Base-by-base conservation (phyloP, 2,329 filamentous ascomycete genomes). In the Diaporthe aspalathi region DNA sequence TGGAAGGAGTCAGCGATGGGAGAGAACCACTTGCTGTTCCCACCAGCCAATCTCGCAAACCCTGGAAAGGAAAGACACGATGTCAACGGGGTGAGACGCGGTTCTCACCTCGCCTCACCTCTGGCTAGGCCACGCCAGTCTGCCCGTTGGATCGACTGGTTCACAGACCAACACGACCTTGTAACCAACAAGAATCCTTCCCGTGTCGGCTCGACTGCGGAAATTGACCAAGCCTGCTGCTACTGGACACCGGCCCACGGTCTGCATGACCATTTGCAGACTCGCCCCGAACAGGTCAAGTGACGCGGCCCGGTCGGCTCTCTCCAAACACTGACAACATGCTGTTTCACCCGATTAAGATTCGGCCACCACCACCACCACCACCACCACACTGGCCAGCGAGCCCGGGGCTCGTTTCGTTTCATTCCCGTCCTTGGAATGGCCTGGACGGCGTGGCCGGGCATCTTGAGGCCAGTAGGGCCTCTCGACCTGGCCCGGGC, bases 281-380 rank as follows among this genome's bases (percentile, higher is more conserved):
- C 9, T 35, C 65, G 45, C 29, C 27, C 47, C 20, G 1, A 32
- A 27, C 2, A n/a, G n/a, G n/a, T n/a, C n/a, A n/a, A n/a, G n/a
- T n/a, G 22, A 16, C 16, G 17, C 45, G 67, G 43, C 43, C 67
- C 17, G 27, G 53, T 47, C 53, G 32, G 45, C 32, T 50, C 22
- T 35, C 53, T 20, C 43, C 53, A 60, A 49, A 60, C 66, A 68
- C 54, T 22, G 66, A 40, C 66, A 29, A 68, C 43, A 47, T 24
- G 43, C 67, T 43, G 56, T 50, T 38, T 56, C 35, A 32, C 43
- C 53, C 16, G 67, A 60, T 56, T 52, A 53, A 43, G 53, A 49
- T 22, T 22, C 38, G 66, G 66, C n/a, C 66, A 32, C 52, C 52
- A 50, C 43, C 32, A 32, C n/a, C 66, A 32, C 52, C 52, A 50